Percentiles rank a stretch among this genome's conserved stretches.
phyloP scores from a whole-genome alignment of 495 filamentous ascomycete genomes.

The Penicillium simplicissimum region DNA sequence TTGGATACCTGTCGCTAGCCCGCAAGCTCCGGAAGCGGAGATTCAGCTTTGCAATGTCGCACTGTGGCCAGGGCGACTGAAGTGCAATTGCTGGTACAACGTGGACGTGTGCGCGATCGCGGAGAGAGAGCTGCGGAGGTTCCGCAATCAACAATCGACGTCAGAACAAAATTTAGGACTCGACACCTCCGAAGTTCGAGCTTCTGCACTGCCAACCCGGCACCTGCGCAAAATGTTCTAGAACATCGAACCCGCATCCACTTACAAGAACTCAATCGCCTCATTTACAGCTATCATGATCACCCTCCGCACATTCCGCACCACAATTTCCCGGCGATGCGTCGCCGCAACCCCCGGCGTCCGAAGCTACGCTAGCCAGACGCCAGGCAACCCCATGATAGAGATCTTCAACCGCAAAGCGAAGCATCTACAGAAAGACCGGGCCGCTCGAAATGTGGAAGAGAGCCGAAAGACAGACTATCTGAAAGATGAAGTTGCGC shows the following conservation, averaged over 20 bases:
- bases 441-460: slow-evolving; percentile 70
- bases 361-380: slow-evolving; percentile 73
- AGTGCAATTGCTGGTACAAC: slow-evolving; percentile 14
- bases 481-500: slow-evolving; percentile 86
- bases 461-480: slow-evolving; percentile 81
- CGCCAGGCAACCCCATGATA: slow-evolving; percentile 70
- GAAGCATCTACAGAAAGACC: slow-evolving; percentile 90
- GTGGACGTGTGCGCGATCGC: slow-evolving; percentile 17
- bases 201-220: slow-evolving; percentile 12
- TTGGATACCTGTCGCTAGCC: not conserved
- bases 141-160: slow-evolving; percentile 36
- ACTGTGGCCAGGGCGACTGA: not conserved
- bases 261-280: not conserved
- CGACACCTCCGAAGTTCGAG: slow-evolving; percentile 8
- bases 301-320: slow-evolving; percentile 31
- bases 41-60: not conserved
- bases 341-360: slow-evolving; percentile 14
- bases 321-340: slow-evolving; percentile 21
- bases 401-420: slow-evolving; percentile 87
- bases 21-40: not conserved
- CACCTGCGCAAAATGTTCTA: slow-evolving; percentile 14
- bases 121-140: slow-evolving; percentile 32
- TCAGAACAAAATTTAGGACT: slow-evolving; percentile 32
- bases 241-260: not conserved
- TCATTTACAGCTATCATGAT: slow-evolving; percentile 24